Evolutionary conservation across 106 monocot species (phyloP).

Genomic region (Vanilla planifolia): DNA sequence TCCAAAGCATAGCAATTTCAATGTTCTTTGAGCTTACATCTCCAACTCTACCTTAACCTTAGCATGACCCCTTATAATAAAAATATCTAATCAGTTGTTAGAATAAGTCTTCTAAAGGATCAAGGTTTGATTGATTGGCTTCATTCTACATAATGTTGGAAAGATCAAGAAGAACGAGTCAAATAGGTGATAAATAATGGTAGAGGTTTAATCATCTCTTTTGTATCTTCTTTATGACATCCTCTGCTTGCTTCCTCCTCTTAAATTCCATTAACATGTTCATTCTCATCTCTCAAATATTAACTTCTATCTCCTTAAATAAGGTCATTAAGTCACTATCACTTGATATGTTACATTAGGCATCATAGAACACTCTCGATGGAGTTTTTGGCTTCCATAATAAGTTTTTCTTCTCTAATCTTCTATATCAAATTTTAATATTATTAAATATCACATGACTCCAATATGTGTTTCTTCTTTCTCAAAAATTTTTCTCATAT

Average conservation of each 20-base stretch:
- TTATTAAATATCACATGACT: too few species aligned
- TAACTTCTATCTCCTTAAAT: slow-evolving; percentile 34
- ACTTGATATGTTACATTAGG: slow-evolving; percentile 59
- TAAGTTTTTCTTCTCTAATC: too few species aligned
- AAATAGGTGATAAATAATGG: slow-evolving; percentile 46
- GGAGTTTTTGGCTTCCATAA: slow-evolving; percentile 27
- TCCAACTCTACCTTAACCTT: slow-evolving; percentile 46
- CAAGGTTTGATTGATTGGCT: slow-evolving; percentile 8
- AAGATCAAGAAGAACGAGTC: slow-evolving; percentile 34
- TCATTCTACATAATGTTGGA: slow-evolving; percentile 10
- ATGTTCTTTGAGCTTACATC: slow-evolving; percentile 51
- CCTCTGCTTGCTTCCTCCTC: slow-evolving; percentile 75
- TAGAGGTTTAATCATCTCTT: slow-evolving; percentile 41
- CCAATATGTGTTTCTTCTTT: too few species aligned
- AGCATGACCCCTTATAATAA: slow-evolving; percentile 37
- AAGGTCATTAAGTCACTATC: slow-evolving; percentile 29
- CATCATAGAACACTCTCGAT: slow-evolving; percentile 44
- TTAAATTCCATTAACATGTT: slow-evolving; percentile 66
- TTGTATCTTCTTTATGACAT: slow-evolving; percentile 36
- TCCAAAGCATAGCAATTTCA: slow-evolving; percentile 51
- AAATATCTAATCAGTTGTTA: slow-evolving; percentile 37
- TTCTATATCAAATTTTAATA: too few species aligned
- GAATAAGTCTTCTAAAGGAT: slow-evolving; percentile 39
- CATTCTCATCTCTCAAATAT: slow-evolving; percentile 56
- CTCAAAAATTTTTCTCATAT: too few species aligned